A percentile compares a stretch with the other conserved stretches of the same genome.
phyloP scores from a whole-genome alignment of 1,284 basidiomycete genomes.

The Fomitiporia mediterranea region DNA sequence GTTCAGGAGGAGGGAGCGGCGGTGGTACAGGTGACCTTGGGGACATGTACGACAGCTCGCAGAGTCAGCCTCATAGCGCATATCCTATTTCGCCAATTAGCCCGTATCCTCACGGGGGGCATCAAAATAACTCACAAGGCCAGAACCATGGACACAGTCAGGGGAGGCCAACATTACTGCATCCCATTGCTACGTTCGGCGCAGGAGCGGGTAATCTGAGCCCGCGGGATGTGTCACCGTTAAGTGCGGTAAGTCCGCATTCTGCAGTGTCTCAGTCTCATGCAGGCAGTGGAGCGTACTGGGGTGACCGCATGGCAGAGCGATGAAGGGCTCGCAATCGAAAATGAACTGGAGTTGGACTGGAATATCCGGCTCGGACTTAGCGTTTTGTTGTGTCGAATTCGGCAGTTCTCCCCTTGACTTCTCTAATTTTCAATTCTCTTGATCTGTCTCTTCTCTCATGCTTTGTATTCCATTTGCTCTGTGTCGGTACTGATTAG shows the following conservation, averaged over 20 bases:
- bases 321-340: neutral
- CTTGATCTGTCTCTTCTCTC: neutral
- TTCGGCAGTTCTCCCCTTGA: neutral
- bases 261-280: neutral
- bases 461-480: neutral
- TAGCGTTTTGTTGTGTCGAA: neutral
- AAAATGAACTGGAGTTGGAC: neutral
- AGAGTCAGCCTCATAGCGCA: neutral
- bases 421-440: neutral
- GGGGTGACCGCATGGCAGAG: neutral
- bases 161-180: constrained; percentile 5
- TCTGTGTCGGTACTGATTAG: neutral
- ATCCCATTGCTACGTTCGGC: constrained; percentile 16
- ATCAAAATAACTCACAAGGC: neutral
- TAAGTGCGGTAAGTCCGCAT: constrained; percentile 14
- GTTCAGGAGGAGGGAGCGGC: neutral
- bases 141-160: neutral
- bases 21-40: neutral
- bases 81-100: constrained; percentile 20
- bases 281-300: neutral
- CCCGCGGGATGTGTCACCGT: constrained; percentile 7
- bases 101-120: constrained; percentile 4
- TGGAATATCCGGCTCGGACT: neutral
- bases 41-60: constrained; percentile 3
- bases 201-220: neutral